A percentile compares a stretch with the other conserved stretches of the same genome.
Evolutionary conservation across 2,329 filamentous ascomycete species (phyloP).

Genomic region (Ophiosphaerella narmari): DNA sequence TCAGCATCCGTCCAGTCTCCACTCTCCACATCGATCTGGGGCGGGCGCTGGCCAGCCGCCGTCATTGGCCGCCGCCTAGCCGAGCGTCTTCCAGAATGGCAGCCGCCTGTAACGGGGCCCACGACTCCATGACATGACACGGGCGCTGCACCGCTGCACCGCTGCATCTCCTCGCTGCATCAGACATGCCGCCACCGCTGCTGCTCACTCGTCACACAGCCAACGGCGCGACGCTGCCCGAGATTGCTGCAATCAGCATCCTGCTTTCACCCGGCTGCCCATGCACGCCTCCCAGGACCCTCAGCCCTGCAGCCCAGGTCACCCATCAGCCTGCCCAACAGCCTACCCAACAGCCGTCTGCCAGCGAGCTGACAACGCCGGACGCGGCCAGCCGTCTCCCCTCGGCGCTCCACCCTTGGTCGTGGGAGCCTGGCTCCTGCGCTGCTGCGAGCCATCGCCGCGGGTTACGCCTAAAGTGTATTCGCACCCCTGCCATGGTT

Average conservation of each 20-base stretch:
- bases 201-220: constrained; percentile 24
- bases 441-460: constrained; percentile 24
- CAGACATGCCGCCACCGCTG: constrained; percentile 27
- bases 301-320: too few species aligned
- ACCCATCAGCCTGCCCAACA: constrained; percentile 29
- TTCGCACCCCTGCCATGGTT: constrained; percentile 16
- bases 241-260: constrained; percentile 41
- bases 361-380: constrained; percentile 18
- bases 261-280: constrained; percentile 19
- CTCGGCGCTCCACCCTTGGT: constrained; percentile 18
- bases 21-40: constrained; percentile 38
- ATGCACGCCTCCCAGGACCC: constrained; percentile 2
- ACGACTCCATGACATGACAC: constrained; percentile 23
- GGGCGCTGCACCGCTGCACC: constrained; percentile 8
- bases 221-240: constrained; percentile 37
- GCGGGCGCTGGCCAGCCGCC: constrained; percentile 20
- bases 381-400: constrained; percentile 21
- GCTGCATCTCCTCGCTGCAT: constrained; percentile 12
- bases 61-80: constrained; percentile 27
- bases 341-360: constrained; percentile 4
- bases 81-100: constrained; percentile 42
- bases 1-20: too few species aligned
- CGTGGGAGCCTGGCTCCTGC: constrained; percentile 19
- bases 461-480: constrained; percentile 24
- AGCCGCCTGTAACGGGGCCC: constrained; percentile 24